These are phyloP conservation scores for Ligustrum vulgare DNA, from an alignment of 257 asterid species.

Conservation along the genomic window DNA sequence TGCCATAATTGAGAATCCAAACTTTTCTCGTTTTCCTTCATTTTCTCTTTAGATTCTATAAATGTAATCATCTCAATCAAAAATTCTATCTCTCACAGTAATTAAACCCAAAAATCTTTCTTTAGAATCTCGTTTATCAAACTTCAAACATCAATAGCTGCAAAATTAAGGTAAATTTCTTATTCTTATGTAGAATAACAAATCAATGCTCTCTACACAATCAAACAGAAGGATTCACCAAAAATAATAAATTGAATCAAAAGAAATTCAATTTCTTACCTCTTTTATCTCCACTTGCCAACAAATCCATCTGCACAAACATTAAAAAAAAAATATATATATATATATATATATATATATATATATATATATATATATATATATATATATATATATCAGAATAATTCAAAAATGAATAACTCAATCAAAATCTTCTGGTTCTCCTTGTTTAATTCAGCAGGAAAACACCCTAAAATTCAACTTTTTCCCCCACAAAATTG, in stretches of 20 bases:
- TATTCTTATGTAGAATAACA: neutral
- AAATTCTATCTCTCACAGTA: constrained; percentile 16
- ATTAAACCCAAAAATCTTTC: constrained; percentile 12
- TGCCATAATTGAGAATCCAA: constrained; percentile 94
- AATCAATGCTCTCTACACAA: neutral
- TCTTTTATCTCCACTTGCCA: constrained; percentile 26
- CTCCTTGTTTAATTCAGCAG: neutral
- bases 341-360: no score
- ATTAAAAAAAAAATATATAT: constrained; percentile 10
- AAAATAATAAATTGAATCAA: constrained; percentile 16
- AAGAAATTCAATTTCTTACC: constrained; percentile 29
- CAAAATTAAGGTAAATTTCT: constrained; percentile 15
- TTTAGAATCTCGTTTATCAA: constrained; percentile 21
- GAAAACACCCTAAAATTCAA: constrained; percentile 17
- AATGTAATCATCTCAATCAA: constrained; percentile 54
- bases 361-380: no score
- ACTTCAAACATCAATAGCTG: constrained; percentile 32
- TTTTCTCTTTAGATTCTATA: constrained; percentile 60
- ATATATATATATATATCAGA: no score
- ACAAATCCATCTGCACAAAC: constrained; percentile 37
- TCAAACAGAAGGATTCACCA: no score
- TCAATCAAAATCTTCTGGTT: neutral
- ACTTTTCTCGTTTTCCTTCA: constrained; percentile 56
- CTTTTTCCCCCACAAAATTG: constrained; percentile 22
- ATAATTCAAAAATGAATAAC: constrained; percentile 16